Base-by-base conservation (phyloP, 2,329 filamentous ascomycete species). In the Xylariaceae sp. region DNA sequence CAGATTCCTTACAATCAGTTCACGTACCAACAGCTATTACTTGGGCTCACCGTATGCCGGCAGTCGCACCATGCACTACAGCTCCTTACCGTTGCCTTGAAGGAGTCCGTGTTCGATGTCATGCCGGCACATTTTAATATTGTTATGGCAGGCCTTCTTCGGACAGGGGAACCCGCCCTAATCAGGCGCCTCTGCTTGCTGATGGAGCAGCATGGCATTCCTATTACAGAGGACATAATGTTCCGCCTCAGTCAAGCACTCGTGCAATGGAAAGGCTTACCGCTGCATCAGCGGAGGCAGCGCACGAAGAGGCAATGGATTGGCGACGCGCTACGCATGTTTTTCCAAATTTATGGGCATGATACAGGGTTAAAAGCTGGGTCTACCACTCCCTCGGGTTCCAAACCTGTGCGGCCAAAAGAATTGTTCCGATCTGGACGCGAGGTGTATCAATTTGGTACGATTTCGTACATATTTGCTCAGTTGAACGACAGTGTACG, bases 111-210 rank as follows among this genome's bases (percentile, higher is more conserved):
- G 6, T 79, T 82, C 54, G 63, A 72, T 15, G 73, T 80, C 2
- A 73, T 70, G 0, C 62, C 72, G 1, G 71, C 76, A 18, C 80
- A 83, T 63, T 83, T 77, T 61, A 67, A 76, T 29, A 72, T 78
- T 22, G 74, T 84, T 48, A 80, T 83, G 75, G 69, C 73, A 15
- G 76, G 75, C 18, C 77, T 79, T 55, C 69, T 80, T 42, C 71
- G 72, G 19, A 74, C 67, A 5, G 70, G 72, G 5, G 74, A 81
- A 54, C 69, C 73, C 2, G 59, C 61, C n/a, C 61, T 75, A 30
- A 73, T 76, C 2, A 66, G 72, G 41, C 67, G 69, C 18, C 70
- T 80, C 34, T 68, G 74, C 56, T 60, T 66, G 13, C 65, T 77
- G 44, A 75, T 83, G 70, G 63, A 71, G 43, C 63, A 72, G 39